A percentile compares a stretch with the other conserved stretches of the same genome.
Conservation (phyloP, 257 asterid species). For the Avicennia marina region DNA sequence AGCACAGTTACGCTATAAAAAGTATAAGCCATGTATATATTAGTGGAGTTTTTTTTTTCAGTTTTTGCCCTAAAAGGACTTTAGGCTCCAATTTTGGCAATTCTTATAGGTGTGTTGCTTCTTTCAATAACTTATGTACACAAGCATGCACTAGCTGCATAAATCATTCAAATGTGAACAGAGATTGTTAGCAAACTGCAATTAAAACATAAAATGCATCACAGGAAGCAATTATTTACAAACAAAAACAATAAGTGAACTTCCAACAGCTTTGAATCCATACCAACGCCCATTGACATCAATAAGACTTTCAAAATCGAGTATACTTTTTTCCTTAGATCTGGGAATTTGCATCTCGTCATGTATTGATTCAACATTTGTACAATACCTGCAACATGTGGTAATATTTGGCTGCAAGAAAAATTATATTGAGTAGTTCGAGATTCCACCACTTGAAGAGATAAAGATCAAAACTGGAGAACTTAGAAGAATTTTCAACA, state of each 20-base stretch:
- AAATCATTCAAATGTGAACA: background rate
- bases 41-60: background rate
- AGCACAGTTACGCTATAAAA: background rate
- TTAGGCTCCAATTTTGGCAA: background rate
- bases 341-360: constrained; percentile 52
- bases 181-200: too few relatives aligned
- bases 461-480: constrained; percentile 2
- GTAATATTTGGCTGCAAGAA: constrained; percentile 75
- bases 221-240: constrained; percentile 1
- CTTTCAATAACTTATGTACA: background rate
- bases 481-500: constrained; percentile 8
- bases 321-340: constrained; percentile 64
- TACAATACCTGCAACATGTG: constrained; percentile 50
- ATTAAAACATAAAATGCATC: too few relatives aligned
- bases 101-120: background rate
- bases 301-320: constrained; percentile 52
- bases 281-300: constrained; percentile 85
- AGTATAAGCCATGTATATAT: background rate
- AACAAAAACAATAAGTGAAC: constrained; percentile 9
- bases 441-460: constrained; percentile 5
- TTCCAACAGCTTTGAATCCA: constrained; percentile 15
- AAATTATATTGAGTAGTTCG: background rate
- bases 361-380: constrained; percentile 56
- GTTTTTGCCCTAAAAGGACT: background rate
- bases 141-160: background rate